Evolutionary conservation across 2,329 filamentous ascomycete species (phyloP).

Genomic region (Fusarium redolens): DNA sequence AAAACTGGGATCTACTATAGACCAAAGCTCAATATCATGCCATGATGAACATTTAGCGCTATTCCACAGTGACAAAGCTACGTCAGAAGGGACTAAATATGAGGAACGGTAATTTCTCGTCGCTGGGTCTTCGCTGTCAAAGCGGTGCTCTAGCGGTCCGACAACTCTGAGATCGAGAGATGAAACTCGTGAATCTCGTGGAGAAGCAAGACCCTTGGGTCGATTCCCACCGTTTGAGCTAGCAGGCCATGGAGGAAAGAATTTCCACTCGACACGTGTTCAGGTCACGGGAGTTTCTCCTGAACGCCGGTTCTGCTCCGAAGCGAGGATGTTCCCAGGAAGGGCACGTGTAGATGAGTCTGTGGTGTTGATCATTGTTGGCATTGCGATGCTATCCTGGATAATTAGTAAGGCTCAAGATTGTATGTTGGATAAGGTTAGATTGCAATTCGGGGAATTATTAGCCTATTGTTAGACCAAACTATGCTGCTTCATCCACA

Average conservation of each 20-base stretch:
- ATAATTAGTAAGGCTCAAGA: neutral
- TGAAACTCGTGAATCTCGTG: constrained; percentile 36
- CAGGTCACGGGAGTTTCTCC: constrained; percentile 11
- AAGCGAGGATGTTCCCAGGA: constrained; percentile 36
- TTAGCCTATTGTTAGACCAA: neutral
- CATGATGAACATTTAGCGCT: constrained; percentile 30
- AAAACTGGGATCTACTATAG: constrained; percentile 25
- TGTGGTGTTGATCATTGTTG: constrained; percentile 13
- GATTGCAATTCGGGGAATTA: neutral
- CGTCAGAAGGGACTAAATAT: constrained; percentile 15
- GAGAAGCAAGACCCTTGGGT: constrained; percentile 15
- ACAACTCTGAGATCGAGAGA: constrained; percentile 37
- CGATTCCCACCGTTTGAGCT: neutral
- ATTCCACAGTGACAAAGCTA: neutral
- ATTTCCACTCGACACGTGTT: constrained; percentile 39
- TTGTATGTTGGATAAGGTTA: neutral
- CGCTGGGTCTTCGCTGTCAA: constrained; percentile 27
- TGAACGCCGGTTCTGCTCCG: constrained; percentile 15
- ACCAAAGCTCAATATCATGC: constrained; percentile 36
- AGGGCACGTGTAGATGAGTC: constrained; percentile 7
- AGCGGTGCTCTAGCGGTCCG: constrained; percentile 27
- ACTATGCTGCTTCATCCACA: neutral
- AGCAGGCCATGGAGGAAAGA: constrained; percentile 6
- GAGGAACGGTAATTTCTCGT: constrained; percentile 26
- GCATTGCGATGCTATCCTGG: neutral